Conservation (phyloP, 345 rosid species). For the Kernera saxatilis region DNA sequence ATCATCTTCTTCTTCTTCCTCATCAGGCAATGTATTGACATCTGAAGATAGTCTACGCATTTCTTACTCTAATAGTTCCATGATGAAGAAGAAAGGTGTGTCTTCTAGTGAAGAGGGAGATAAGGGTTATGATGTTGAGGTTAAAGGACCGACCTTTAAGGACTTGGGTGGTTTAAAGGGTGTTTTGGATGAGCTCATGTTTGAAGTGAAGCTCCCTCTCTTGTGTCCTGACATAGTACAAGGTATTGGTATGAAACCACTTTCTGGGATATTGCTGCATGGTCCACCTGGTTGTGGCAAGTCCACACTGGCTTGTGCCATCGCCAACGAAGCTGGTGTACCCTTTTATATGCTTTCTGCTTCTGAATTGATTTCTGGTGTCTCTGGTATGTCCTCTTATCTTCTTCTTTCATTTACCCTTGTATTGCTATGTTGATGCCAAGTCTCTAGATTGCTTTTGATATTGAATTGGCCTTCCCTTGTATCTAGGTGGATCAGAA, state of each 20-base stretch:
- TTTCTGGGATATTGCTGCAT: conserved; percentile 51
- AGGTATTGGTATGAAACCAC: conserved; percentile 40
- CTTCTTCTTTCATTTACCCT: not conserved
- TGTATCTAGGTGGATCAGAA: conserved; percentile 44
- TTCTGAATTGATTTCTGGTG: conserved; percentile 51
- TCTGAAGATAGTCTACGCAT: not conserved
- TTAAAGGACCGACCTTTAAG: not conserved
- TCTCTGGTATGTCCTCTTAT: conserved; percentile 22
- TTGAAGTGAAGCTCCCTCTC: conserved; percentile 49
- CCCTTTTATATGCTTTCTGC: conserved; percentile 57
- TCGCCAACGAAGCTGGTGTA: conserved; percentile 55
- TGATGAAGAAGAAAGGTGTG: not conserved
- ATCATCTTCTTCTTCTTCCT: not conserved
- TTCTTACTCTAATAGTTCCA: not conserved
- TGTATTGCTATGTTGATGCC: not conserved
- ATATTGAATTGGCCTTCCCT: not conserved
- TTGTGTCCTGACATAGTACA: conserved; percentile 41
- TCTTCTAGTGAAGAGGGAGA: not conserved
- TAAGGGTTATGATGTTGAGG: not conserved
- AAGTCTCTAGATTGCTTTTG: not conserved
- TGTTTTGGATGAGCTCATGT: conserved; percentile 36
- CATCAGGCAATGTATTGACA: not conserved
- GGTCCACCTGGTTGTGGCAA: conserved; percentile 64
- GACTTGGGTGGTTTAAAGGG: conserved; percentile 8
- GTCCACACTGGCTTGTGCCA: conserved; percentile 49